Evolutionary conservation across 371 early-diverging fungal genomes (phyloP).

Genomic region (Mucor lusitanicus): DNA sequence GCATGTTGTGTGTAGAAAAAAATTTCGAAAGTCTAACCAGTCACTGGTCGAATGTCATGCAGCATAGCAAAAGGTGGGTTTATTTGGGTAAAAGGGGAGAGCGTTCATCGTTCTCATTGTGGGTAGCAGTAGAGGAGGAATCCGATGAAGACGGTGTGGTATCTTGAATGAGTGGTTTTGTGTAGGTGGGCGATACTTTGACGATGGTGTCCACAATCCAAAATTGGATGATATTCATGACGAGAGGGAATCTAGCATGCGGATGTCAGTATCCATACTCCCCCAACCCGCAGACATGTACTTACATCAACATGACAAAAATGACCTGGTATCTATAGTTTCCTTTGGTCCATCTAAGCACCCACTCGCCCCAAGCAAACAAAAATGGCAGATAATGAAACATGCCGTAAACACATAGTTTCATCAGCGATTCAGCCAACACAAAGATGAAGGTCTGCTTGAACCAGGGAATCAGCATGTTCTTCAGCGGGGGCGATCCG

Average conservation of each 20-base stretch:
- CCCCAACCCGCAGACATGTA: not conserved
- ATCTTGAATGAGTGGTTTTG: not conserved
- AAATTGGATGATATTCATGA: conserved; percentile 71
- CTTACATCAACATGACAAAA: conserved; percentile 54
- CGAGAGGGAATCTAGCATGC: conserved; percentile 49
- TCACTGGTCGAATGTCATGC: not conserved
- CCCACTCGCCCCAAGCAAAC: conserved; percentile 45
- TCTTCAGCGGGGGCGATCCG: conserved; percentile 36
- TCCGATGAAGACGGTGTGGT: not conserved
- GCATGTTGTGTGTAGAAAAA: not conserved
- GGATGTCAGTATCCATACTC: not conserved
- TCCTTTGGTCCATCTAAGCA: conserved; percentile 39
- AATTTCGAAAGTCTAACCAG: conserved; percentile 5
- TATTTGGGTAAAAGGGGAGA: conserved; percentile 20
- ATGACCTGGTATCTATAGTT: conserved; percentile 49
- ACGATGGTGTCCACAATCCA: conserved; percentile 71
- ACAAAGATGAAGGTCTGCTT: conserved; percentile 43
- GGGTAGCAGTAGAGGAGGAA: not conserved
- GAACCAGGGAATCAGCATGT: conserved; percentile 40
- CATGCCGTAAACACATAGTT: conserved; percentile 40
- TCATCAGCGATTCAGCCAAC: conserved; percentile 37
- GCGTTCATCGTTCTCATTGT: conserved; percentile 10
- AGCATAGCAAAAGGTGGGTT: not conserved
- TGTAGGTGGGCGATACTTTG: conserved; percentile 36
- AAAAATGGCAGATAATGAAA: conserved; percentile 35